Base-by-base conservation (phyloP, 805 yeast genomes). In the Saccharomycopsis sp. region DNA sequence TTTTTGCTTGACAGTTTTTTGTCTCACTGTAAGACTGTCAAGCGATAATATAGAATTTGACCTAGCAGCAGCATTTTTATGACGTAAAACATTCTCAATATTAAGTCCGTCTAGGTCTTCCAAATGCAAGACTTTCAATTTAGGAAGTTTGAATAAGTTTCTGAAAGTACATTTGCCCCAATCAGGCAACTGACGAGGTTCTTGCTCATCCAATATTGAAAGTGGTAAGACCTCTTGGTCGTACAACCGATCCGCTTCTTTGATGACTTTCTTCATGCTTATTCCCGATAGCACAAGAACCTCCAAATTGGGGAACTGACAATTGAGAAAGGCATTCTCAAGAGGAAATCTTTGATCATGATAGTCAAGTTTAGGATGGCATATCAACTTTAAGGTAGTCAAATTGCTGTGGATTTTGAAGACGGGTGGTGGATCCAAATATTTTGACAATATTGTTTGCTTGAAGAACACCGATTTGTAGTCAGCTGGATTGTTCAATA, bases 201-300 rank as follows among this genome's bases (percentile, higher is more conserved):
- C n/a, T n/a, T n/a, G n/a, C n/a, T n/a, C n/a, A n/a, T n/a, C n/a
- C n/a, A n/a, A n/a, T n/a, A n/a, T n/a, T n/a, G n/a, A 29, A 29
- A 29, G 37, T 7, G 5, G 37, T 29, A 5, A 7, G 12, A 29
- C 37, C 12, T 29, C 37, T 12, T 7, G 37, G 12, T 5, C 37
- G 12, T 29, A 29, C 37, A 29, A 29, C 37, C 5, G 37, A 12
- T 29, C 51, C 15, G 34, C 53, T 16, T 24, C 29, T 23, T 41
- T 46, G 12, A 56, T 24, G 15, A 50, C 29, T 5, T 53, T 54
- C 8, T 34, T 50, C 20, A 59, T 51, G 34, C 54, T 24, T 5
- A 59, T 23, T 2, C 62, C 62, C 15, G 46, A 57, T 15, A 59
- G 24, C 14, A 50, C 48, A 14, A 59, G 50, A 2, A 24, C 47